Conservation (phyloP, 139 green algal genomes). For the Nannochloris sp. region DNA sequence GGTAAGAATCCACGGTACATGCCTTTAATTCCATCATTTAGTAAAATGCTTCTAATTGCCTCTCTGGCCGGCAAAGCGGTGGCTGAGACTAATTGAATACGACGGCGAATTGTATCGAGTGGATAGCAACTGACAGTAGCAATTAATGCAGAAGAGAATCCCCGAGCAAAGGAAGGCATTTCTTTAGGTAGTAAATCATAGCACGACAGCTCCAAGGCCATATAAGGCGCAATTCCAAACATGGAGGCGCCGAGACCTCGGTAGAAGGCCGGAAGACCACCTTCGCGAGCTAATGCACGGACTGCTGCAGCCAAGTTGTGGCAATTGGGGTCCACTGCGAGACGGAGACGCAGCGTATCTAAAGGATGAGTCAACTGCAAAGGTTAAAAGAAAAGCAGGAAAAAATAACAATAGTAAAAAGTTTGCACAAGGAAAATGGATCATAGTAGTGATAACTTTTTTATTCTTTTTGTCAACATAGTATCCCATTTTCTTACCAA, state of each 20-base stretch:
- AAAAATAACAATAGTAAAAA: conserved; percentile 1
- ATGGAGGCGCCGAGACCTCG: conserved; percentile 59
- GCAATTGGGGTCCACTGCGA: conserved; percentile 65
- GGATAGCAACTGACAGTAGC: conserved; percentile 68
- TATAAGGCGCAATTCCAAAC: conserved; percentile 74
- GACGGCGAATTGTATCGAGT: conserved; percentile 59
- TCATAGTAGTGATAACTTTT: background rate
- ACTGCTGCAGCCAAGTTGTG: conserved; percentile 40
- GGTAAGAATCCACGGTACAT: conserved; percentile 76
- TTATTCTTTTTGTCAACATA: no score
- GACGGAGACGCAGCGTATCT: conserved; percentile 67
- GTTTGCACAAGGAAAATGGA: background rate
- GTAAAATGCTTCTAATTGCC: background rate
- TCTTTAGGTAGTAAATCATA: conserved; percentile 59
- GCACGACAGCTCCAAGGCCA: conserved; percentile 64
- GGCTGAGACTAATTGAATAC: conserved; percentile 8
- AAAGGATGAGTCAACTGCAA: conserved; percentile 66
- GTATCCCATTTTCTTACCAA: conserved; percentile 23
- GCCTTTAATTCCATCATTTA: background rate
- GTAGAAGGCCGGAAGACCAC: conserved; percentile 54
- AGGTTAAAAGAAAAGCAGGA: background rate
- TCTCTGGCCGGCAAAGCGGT: background rate
- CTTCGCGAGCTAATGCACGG: conserved; percentile 41
- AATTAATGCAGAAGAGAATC: conserved; percentile 58
- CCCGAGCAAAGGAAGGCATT: conserved; percentile 48